Conservation (phyloP, 2,329 filamentous ascomycete genomes). For the Botrytis sinoallii region DNA sequence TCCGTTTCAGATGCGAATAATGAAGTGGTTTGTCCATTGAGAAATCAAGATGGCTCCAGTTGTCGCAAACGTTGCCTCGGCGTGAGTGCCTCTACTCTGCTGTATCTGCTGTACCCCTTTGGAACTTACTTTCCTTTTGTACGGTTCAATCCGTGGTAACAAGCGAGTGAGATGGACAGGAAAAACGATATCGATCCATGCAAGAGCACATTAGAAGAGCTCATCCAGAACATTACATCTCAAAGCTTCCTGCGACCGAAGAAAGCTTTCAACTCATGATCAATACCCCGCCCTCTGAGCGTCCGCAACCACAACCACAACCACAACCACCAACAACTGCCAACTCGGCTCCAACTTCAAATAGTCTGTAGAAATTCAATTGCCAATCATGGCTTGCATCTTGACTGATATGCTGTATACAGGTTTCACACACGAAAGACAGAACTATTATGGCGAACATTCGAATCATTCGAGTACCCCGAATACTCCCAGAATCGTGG, state of each 20-base stretch:
- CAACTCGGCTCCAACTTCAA: constrained; percentile 30
- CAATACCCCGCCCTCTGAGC: constrained; percentile 55
- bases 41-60: constrained; percentile 92
- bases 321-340: not conserved
- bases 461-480: constrained; percentile 55
- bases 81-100: constrained; percentile 62
- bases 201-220: constrained; percentile 98
- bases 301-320: constrained; percentile 27
- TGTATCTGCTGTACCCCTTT: constrained; percentile 32
- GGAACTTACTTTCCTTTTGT: constrained; percentile 32
- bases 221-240: constrained; percentile 95
- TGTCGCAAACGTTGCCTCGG: constrained; percentile 97
- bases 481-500: constrained; percentile 65
- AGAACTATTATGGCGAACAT: constrained; percentile 62
- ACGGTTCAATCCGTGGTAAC: constrained; percentile 38
- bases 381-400: constrained; percentile 22
- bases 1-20: constrained; percentile 89
- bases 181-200: constrained; percentile 97
- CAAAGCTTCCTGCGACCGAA: constrained; percentile 95
- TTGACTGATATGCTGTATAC: constrained; percentile 28
- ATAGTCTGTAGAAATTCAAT: constrained; percentile 29
- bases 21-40: constrained; percentile 93
- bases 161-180: constrained; percentile 51
- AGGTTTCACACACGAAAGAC: constrained; percentile 60
- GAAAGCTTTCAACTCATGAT: constrained; percentile 68